Base-by-base conservation (phyloP, 2,329 filamentous ascomycete genomes). In the Cryphonectria japonica region DNA sequence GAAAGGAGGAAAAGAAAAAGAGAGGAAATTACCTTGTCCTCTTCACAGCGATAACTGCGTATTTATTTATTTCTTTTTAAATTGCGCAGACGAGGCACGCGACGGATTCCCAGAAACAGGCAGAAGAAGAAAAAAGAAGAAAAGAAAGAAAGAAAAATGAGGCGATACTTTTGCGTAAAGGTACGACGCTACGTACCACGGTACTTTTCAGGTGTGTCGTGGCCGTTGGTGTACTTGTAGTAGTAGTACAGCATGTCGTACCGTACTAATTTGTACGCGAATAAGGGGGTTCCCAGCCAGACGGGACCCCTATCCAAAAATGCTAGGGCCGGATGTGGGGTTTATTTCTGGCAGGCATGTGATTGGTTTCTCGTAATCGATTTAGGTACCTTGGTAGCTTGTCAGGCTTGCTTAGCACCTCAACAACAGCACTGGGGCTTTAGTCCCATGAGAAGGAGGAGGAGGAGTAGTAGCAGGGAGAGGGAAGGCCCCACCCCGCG, bases 61-160 rank as follows among this genome's bases (percentile, higher is more conserved):
- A 29, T 14, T 16, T 11, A 1, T 39, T 39, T 9, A 11, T 39
- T 34, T 6, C 34, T 9, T 46, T 26, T 32, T 13, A 43, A 14
- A 29, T 32, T 64, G 13, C 37, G n/a, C 37, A 32, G 37, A n/a
- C 37, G 66, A 68, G 66, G 57, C 66, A 68, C 66, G 66, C 66
- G 66, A 68, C 57, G 39, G 13, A 19, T 67, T 39, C 37, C 65
- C 50, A 19, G 57, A 66, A 43, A 22, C 0, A 62, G 59, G 34
- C 16, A 39, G 32, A 3, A 32, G 8, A 19, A 59, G n/a, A 39
- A 16, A 39, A n/a, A 19, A n/a, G 19, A 37, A 8, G 41, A 39
- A 22, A 4, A 39, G 29, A 14, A 32, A 54, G 41, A 66, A 29
- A 60, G 16, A 29, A 29, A 16, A 26, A 16, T 32, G 41, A 61